phyloP scores from a whole-genome alignment of 1,284 basidiomycete genomes.

The Volvariella surrecta region DNA sequence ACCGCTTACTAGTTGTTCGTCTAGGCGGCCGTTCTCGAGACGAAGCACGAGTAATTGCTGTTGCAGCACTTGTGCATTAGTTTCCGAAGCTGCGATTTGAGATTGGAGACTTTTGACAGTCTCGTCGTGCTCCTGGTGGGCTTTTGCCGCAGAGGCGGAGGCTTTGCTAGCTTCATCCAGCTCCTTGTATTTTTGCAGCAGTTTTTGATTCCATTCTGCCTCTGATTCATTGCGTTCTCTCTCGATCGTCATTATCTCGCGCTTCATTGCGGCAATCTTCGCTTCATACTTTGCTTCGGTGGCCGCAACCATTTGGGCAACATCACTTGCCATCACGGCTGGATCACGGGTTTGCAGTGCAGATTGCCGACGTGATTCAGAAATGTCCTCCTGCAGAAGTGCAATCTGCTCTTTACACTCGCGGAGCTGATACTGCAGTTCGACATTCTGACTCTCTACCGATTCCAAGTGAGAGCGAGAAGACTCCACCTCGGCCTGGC shows the following conservation, averaged over 20 bases:
- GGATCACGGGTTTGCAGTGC: slow-evolving; percentile 36
- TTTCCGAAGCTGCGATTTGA: slow-evolving; percentile 45
- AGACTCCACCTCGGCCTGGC: slow-evolving; percentile 83
- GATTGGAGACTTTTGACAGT: slow-evolving; percentile 43
- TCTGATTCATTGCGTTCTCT: slow-evolving; percentile 75
- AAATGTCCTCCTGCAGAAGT: slow-evolving; percentile 66
- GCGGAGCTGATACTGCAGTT: slow-evolving; percentile 79
- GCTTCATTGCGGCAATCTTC: slow-evolving; percentile 62
- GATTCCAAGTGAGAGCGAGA: slow-evolving; percentile 66
- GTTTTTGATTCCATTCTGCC: slow-evolving; percentile 76
- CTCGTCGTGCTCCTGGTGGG: slow-evolving; percentile 51
- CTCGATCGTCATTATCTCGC: slow-evolving; percentile 48
- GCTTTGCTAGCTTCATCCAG: slow-evolving; percentile 61
- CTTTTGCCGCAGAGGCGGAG: slow-evolving; percentile 48
- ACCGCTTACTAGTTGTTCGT: slow-evolving; percentile 47
- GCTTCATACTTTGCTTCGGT: slow-evolving; percentile 72
- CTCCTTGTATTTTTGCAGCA: slow-evolving; percentile 70
- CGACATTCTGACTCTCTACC: slow-evolving; percentile 69
- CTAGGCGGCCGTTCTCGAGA: slow-evolving; percentile 36
- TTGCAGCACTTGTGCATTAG: slow-evolving; percentile 37
- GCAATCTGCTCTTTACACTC: slow-evolving; percentile 67
- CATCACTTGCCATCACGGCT: slow-evolving; percentile 53
- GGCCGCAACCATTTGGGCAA: slow-evolving; percentile 69
- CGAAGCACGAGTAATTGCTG: slow-evolving; percentile 33
- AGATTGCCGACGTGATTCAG: slow-evolving; percentile 53